Conservation (phyloP, 225 moss, liverwort and hornwort genomes). For the Anthoceros angustus region DNA sequence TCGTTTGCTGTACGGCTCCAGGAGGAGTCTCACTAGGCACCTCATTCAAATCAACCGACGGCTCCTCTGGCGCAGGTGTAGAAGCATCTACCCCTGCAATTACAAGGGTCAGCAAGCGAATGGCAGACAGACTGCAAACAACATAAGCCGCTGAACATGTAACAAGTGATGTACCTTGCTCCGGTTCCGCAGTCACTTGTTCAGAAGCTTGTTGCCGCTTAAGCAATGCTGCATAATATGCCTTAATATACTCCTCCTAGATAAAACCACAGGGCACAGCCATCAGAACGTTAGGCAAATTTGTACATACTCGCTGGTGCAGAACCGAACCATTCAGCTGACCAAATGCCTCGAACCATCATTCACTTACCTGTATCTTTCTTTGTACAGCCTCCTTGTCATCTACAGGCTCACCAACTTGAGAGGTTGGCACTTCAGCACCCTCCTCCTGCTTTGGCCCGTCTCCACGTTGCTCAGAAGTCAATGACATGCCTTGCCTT, state of each 20-base stretch:
- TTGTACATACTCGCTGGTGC: not conserved
- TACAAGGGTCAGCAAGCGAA: not conserved
- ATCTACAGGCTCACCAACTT: slow-evolving; percentile 59
- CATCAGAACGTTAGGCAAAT: not conserved
- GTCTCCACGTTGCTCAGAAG: slow-evolving; percentile 76
- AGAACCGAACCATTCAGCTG: slow-evolving; percentile 2
- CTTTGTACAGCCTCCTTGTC: slow-evolving; percentile 62
- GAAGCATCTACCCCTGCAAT: not conserved
- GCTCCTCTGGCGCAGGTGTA: not conserved
- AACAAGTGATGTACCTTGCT: slow-evolving; percentile 13
- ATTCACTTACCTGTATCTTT: slow-evolving; percentile 43
- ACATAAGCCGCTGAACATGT: not conserved
- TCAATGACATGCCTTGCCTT: slow-evolving; percentile 73
- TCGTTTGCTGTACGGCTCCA: slow-evolving; percentile 9
- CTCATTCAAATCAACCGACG: not conserved
- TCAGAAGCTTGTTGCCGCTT: slow-evolving; percentile 37
- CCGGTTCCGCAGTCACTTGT: slow-evolving; percentile 21
- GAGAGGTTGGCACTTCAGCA: slow-evolving; percentile 14
- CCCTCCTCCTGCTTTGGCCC: slow-evolving; percentile 30
- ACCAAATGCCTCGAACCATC: not conserved
- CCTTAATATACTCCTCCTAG: slow-evolving; percentile 82
- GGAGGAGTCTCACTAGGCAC: slow-evolving; percentile 1
- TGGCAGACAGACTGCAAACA: not conserved
- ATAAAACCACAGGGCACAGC: not conserved
- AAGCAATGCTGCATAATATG: slow-evolving; percentile 71